Conservation (phyloP, 306 rosid species). For the Hippophae tibetana region DNA sequence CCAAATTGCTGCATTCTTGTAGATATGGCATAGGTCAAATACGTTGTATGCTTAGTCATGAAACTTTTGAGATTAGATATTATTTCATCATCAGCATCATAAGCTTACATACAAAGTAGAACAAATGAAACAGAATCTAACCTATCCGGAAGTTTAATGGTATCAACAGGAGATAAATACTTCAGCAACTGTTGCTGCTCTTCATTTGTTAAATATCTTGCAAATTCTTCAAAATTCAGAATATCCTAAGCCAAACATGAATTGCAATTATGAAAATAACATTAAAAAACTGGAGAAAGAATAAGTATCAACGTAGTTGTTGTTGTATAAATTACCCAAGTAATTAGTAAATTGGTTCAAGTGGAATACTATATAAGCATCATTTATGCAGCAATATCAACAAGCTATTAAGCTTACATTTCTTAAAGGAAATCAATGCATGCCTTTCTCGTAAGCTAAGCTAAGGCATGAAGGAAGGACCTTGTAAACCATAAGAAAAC, state of each 20-base stretch:
- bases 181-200: slow-evolving; percentile 78
- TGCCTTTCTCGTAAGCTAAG: background rate
- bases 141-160: slow-evolving; percentile 65
- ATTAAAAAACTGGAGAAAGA: slow-evolving; percentile 11
- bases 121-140: slow-evolving; percentile 29
- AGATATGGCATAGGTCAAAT: background rate
- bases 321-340: background rate
- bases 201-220: slow-evolving; percentile 62
- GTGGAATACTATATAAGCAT: background rate
- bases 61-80: slow-evolving; percentile 9
- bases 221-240: slow-evolving; percentile 67
- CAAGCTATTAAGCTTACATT: background rate
- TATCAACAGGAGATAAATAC: slow-evolving; percentile 69
- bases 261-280: slow-evolving; percentile 21
- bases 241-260: slow-evolving; percentile 53
- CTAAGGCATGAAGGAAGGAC: background rate
- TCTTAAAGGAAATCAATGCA: background rate
- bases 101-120: background rate
- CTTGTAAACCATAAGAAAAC: slow-evolving; percentile 3
- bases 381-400: background rate
- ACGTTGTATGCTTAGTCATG: background rate
- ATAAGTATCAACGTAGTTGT: background rate
- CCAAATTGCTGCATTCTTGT: slow-evolving; percentile 3
- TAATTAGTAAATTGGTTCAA: background rate
- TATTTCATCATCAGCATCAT: slow-evolving; percentile 7